Evolutionary conservation across 495 filamentous ascomycete species (phyloP).

Genomic region (Lasiosphaeria hispida): DNA sequence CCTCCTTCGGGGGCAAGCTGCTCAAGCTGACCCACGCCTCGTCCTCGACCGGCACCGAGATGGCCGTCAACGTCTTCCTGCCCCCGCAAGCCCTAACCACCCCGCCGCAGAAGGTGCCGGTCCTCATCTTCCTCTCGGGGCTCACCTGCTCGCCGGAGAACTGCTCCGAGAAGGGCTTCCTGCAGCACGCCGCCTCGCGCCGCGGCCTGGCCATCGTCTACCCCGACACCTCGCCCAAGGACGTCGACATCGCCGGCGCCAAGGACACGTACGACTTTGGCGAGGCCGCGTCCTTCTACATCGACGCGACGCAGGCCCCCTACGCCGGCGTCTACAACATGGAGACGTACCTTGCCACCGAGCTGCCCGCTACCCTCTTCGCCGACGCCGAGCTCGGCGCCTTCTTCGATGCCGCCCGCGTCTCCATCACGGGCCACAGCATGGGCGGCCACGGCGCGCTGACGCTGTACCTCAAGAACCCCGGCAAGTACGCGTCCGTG

Average conservation of each 20-base stretch:
- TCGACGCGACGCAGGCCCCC: conserved; percentile 77
- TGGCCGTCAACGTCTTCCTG: conserved; percentile 69
- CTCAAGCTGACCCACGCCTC: conserved; percentile 88
- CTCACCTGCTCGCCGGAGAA: conserved; percentile 96
- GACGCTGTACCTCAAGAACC: conserved; percentile 86
- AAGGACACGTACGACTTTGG: conserved; percentile 89
- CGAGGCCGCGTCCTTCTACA: conserved; percentile 87
- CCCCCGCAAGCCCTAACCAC: conserved; percentile 54
- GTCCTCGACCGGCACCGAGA: conserved; percentile 63
- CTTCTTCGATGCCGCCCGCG: conserved; percentile 61
- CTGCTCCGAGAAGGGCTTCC: conserved; percentile 93
- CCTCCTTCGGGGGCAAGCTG: conserved; percentile 91
- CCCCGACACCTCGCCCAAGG: conserved; percentile 91
- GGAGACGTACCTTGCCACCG: conserved; percentile 83
- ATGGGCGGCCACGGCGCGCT: conserved; percentile 98
- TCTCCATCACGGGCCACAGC: conserved; percentile 86
- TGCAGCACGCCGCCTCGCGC: conserved; percentile 75
- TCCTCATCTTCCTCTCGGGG: conserved; percentile 93
- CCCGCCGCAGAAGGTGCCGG: conserved; percentile 61
- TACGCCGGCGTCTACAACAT: conserved; percentile 80
- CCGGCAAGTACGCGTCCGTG: conserved; percentile 81
- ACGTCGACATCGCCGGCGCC: conserved; percentile 74
- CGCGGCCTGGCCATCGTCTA: conserved; percentile 85
- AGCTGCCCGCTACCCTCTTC: conserved; percentile 78
- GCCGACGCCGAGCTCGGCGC: conserved; percentile 49